Conservation (phyloP, 345 rosid genomes). For the Camelina laxa region DNA sequence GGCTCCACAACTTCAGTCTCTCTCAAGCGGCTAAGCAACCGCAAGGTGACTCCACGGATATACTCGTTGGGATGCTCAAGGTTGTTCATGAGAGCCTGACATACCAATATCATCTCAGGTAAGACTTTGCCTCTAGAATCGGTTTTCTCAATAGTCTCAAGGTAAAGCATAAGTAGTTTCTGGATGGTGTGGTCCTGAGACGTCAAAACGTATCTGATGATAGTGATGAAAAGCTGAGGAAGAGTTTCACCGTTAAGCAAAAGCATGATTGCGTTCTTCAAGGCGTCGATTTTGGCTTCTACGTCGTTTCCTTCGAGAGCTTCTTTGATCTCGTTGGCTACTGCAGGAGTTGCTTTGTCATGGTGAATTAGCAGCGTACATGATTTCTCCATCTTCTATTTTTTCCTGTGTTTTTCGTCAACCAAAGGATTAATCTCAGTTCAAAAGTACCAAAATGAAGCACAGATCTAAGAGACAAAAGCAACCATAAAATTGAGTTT, state of each 20-base stretch:
- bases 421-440: too few relatives aligned
- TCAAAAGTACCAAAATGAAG: neutral
- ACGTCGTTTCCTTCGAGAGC: conserved; percentile 88
- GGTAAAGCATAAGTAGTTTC: conserved; percentile 79
- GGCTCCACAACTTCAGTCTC: conserved; percentile 62
- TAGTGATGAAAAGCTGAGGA: conserved; percentile 93
- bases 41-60: conserved; percentile 82
- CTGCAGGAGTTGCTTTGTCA: conserved; percentile 84
- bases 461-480: conserved; percentile 12
- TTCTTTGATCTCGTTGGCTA: conserved; percentile 92
- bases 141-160: conserved; percentile 89
- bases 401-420: neutral
- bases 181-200: conserved; percentile 94
- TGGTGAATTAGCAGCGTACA: conserved; percentile 77
- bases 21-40: conserved; percentile 67
- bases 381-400: conserved; percentile 77
- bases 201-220: conserved; percentile 89
- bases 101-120: conserved; percentile 95
- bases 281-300: conserved; percentile 68
- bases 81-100: conserved; percentile 91
- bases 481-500: neutral
- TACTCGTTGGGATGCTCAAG: conserved; percentile 98
- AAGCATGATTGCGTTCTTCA: conserved; percentile 93
- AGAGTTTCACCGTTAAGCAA: conserved; percentile 88
- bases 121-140: conserved; percentile 77